Evolutionary conservation across 805 yeast genomes (phyloP), one percentile per base, ranked within the genome.

Genomic region (Nakazawaea siamensis): DNA sequence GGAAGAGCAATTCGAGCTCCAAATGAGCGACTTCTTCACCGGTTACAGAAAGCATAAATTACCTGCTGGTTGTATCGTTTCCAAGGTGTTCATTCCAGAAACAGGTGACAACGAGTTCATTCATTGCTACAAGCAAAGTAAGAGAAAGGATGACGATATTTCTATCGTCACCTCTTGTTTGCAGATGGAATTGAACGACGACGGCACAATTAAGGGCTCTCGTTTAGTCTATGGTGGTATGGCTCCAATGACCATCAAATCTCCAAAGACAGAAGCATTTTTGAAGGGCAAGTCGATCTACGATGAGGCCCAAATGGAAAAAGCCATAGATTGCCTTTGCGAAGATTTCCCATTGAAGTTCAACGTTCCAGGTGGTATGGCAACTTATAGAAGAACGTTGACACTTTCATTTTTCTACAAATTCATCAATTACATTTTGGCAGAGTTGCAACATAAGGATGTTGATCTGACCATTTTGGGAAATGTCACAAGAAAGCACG

Each of bases 311-410:
- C 49, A 56, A 15, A 41, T 60, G 11, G 68, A 62, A 33, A 41
- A 40, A 6, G 56, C 54, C 2, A 42, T 51, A 18, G 51, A 52
- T 19, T 21, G 33, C 5, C 50, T 62, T 20, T 36, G 44, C 12
- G 35, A 45, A 19, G 73, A 66, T 39, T 64, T 52, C 41, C 49
- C 58, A 12, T 48, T 66, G 29, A 55, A 64, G 2, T 66, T 45
- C 43, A 54, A 54, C 13, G 73, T 66, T 29, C 72, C 72, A 4
- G 73, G 73, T 37, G 73, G 71, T 11, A 65, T 64, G 70, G 69
- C 72, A 0, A 50, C 62, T 2, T 66, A 60, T 41, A 49, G 73
- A 33, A 48, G 64, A 25, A 57, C 70, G n/a, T 50, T 66, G 29
- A 58, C 68, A 9, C 39, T 65, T 33, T 64, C 70, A 8, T 66